Conservation (phyloP, 2,329 filamentous ascomycete species). For the Diaporthe citriasiana region DNA sequence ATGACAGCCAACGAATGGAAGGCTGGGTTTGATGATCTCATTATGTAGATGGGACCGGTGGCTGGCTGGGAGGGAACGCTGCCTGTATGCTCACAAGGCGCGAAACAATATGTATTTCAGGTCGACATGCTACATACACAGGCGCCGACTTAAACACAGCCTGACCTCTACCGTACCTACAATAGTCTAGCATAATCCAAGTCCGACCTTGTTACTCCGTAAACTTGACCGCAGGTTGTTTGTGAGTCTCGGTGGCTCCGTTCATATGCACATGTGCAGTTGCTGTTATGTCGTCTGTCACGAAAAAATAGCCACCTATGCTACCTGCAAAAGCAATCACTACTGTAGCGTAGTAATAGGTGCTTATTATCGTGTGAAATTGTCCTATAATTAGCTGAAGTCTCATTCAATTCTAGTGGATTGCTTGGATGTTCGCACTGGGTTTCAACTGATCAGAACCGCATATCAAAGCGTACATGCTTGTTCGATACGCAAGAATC, state of each 20-base stretch:
- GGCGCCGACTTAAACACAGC: neutral
- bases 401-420: too few species aligned
- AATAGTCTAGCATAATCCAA: neutral
- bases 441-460: neutral
- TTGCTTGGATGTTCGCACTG: too few species aligned
- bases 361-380: too few species aligned
- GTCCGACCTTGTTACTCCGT: neutral
- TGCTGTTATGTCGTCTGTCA: neutral
- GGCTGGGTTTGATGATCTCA: neutral
- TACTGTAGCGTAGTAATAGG: too few species aligned
- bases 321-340: too few species aligned
- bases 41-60: neutral
- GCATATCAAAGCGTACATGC: neutral
- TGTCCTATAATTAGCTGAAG: too few species aligned
- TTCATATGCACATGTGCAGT: neutral
- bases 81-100: neutral
- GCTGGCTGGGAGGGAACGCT: neutral
- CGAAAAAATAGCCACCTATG: too few species aligned
- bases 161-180: neutral
- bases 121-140: neutral
- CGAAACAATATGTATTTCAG: neutral
- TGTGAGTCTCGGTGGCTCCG: neutral
- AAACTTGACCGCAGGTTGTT: neutral
- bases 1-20: neutral
- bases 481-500: too few species aligned